Conservation (phyloP, 257 asterid genomes). For the Solanum pinnatisectum region DNA sequence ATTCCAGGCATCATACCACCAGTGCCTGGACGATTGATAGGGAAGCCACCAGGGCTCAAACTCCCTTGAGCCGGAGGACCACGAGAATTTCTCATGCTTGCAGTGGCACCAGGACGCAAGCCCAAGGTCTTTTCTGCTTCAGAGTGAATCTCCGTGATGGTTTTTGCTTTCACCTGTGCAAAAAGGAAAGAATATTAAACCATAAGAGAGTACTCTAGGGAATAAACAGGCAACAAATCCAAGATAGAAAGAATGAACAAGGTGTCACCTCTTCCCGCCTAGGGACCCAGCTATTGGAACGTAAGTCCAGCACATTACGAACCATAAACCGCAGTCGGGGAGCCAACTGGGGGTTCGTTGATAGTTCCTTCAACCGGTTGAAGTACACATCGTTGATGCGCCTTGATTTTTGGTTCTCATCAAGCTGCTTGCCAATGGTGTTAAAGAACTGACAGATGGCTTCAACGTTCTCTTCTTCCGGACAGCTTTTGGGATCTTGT, state of each 20-base stretch:
- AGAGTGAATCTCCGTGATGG: slow-evolving; percentile 76
- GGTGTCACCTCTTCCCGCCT: slow-evolving; percentile 80
- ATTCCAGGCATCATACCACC: slow-evolving; percentile 99
- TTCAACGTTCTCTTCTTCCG: slow-evolving; percentile 94
- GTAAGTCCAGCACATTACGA: slow-evolving; percentile 75
- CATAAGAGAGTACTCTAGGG: not conserved
- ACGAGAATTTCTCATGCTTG: slow-evolving; percentile 65
- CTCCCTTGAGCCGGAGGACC: slow-evolving; percentile 49
- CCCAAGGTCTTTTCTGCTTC: slow-evolving; percentile 96
- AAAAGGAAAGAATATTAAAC: not conserved
- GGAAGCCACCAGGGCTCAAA: slow-evolving; percentile 55
- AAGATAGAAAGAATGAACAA: not conserved
- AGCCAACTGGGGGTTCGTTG: slow-evolving; percentile 65
- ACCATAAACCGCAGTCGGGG: slow-evolving; percentile 81
- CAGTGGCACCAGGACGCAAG: slow-evolving; percentile 91
- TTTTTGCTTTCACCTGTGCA: slow-evolving; percentile 80
- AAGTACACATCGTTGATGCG: slow-evolving; percentile 66
- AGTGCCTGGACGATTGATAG: slow-evolving; percentile 67
- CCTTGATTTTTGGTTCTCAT: slow-evolving; percentile 64
- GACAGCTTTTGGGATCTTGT: slow-evolving; percentile 52
- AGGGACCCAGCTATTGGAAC: slow-evolving; percentile 77
- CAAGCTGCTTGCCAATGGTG: slow-evolving; percentile 94
- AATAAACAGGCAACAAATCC: not conserved
- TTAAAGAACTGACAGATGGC: slow-evolving; percentile 91
- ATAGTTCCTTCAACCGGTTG: slow-evolving; percentile 57